Evolutionary conservation across 371 early-diverging fungal species (phyloP), one percentile per base, ranked within the genome.

Genomic region (Mucor racemosus): DNA sequence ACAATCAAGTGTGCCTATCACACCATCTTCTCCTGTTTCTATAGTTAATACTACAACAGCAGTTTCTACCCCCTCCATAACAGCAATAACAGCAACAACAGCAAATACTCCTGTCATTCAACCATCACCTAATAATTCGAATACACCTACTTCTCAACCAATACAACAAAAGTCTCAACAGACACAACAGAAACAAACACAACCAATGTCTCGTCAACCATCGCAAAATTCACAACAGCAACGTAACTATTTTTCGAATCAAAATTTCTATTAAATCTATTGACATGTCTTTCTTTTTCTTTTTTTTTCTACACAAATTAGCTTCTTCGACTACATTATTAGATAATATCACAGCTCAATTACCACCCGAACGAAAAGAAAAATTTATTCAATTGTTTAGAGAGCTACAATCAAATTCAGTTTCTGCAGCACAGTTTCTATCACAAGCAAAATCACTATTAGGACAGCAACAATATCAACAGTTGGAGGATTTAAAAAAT

Each of bases 401-500:
- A 42, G 46, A 76, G n/a, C 36, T 80, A 42, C 81, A 80, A 71
- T 71, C 62, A 5, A 72, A 69, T 54, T 41, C 63, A 21, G 72
- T 80, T 3, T 62, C 75, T n/a, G 72, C 82, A 9, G 70, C 70
- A 6, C 64, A 79, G 15, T 82, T 82, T 42, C 63, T 79, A 59
- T 19, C 65, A 7, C 74, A 77, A 64, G 78, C 82, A 7, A 78
- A 74, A 60, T 54, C 44, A 6, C 48, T 82, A 41, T 63, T 82
- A 19, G 82, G 73, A 26, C 69, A 76, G 21, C 82, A 79, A 31
- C 75, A 79, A 62, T 82, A 75, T 55, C 76, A 77, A 54, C 75
- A 76, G 61, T 64, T 82, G 48, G 79, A 82, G 53, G 72, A 80
- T 66, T 58, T 79, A n/a, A 81, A 81, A 48, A 77, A 72, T 36